A percentile compares a stretch with the other conserved stretches of the same genome.
phyloP scores from a whole-genome alignment of 2,329 filamentous ascomycete species.

The Curvularia eragrostidis region DNA sequence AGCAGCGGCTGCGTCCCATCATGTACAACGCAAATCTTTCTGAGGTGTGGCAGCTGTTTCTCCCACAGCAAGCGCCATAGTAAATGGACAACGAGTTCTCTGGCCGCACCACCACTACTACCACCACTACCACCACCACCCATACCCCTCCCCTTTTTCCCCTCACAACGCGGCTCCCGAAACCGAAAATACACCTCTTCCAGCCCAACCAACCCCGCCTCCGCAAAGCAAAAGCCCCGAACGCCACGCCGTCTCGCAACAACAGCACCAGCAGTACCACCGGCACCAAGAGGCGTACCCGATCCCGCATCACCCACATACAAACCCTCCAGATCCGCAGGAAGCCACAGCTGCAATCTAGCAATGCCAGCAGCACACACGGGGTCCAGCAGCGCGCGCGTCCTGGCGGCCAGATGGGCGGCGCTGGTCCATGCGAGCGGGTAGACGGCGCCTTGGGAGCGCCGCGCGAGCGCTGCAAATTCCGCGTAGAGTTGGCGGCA shows the following conservation, averaged over 20 bases:
- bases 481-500: conserved; percentile 29
- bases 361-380: conserved; percentile 8
- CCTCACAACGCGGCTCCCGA: neutral
- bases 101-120: neutral
- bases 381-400: neutral
- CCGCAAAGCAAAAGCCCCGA: conserved; percentile 15
- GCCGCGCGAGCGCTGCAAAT: conserved; percentile 21
- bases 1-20: conserved; percentile 14
- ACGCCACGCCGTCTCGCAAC: conserved; percentile 8
- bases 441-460: conserved; percentile 19
- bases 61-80: conserved; percentile 25
- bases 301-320: neutral
- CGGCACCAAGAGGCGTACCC: no score
- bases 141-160: no score
- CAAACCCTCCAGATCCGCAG: neutral
- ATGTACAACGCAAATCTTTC: conserved; percentile 26
- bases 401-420: conserved; percentile 6
- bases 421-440: conserved; percentile 9
- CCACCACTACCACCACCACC: no score
- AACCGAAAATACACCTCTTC: conserved; percentile 26
- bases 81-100: conserved; percentile 16
- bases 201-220: conserved; percentile 20
- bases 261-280: neutral
- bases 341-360: conserved; percentile 19
- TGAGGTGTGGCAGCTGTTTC: conserved; percentile 16